Base-by-base conservation (phyloP, 1,139 yeast genomes). In the Geotrichum restrictum region DNA sequence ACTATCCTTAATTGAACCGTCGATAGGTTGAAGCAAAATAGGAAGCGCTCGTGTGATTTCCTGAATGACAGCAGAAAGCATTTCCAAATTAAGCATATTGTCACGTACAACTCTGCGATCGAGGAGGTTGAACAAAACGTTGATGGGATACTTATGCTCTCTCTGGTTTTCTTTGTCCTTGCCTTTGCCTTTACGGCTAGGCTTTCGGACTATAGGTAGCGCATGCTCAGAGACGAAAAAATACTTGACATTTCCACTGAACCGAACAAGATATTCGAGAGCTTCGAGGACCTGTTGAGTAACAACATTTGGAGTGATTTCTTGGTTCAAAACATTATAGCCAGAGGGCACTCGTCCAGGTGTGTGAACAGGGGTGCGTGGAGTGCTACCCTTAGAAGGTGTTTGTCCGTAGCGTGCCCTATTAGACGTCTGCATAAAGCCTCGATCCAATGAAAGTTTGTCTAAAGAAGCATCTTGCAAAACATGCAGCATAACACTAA, bases 181-280 rank as follows among this genome's bases (percentile, higher is more conserved):
- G 37, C 66, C 57, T 56, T 74, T 75, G 33, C 70, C 70, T 55
- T 71, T 67, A 32, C 63, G 62, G 44, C 67, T 58, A 54, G 78
- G 78, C 60, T 77, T 81, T 49, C 75, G 64, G 19, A 80, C 66
- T 52, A 79, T 72, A 31, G 81, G 73, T 48, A 76, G 77, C 38
- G 89, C 96, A 64, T 88, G 96, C 60, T 88, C 96, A 4, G 86
- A 81, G 55, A 91, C 73, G 64, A 91, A 83, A 63, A 83, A 89
- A 62, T 83, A 82, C 56, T 94, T 78, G 63, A 87, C 74, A 59
- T 83, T 87, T 18, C 78, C 76, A 59, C 84, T 87, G 46, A 82
- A 75, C 54, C 86, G 88, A 49, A 89, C 75, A 51, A 91, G 72
- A 62, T 78, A 83, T 59, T 85, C 88, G 32, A 89, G 70, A 0